phyloP scores from a whole-genome alignment of 768 basidiomycete genomes.

The Tricholoma hemisulphureum region DNA sequence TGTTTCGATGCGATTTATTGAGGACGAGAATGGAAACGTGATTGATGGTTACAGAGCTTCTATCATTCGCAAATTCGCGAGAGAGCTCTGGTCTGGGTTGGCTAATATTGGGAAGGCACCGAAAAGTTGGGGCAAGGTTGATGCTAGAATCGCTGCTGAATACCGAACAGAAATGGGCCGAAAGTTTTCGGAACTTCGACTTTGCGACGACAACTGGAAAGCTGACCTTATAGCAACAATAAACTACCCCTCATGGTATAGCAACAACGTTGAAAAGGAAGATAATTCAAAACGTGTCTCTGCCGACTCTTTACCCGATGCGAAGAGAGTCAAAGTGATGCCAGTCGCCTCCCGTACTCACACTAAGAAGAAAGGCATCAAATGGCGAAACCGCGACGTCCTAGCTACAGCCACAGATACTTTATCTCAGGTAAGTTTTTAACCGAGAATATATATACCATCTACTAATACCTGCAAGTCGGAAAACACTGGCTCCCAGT shows the following conservation, averaged over 20 bases:
- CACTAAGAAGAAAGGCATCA: too few species aligned
- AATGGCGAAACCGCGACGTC: too few species aligned
- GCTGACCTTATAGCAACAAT: slow-evolving; percentile 1
- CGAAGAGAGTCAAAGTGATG: slow-evolving; percentile 8
- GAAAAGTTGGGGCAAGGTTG: slow-evolving; percentile 1
- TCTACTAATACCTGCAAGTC: too few species aligned
- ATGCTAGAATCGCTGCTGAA: neutral
- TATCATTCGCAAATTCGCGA: neutral
- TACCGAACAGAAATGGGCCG: slow-evolving; percentile 4
- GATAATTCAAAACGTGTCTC: too few species aligned
- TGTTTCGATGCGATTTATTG: neutral
- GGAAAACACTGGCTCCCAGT: too few species aligned
- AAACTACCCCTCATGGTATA: slow-evolving; percentile 8
- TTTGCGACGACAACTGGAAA: slow-evolving; percentile 14
- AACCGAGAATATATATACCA: too few species aligned
- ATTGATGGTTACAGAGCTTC: neutral
- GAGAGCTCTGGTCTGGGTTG: neutral
- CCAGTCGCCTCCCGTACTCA: too few species aligned
- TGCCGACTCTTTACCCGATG: neutral
- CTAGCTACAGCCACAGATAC: too few species aligned
- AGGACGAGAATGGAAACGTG: too few species aligned
- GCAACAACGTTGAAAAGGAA: too few species aligned
- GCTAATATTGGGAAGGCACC: slow-evolving; percentile 1
- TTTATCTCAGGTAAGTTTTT: too few species aligned
- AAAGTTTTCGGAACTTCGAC: slow-evolving; percentile 3